A percentile compares a stretch with the other conserved stretches of the same genome.
Conservation (phyloP, 2,329 filamentous ascomycete species). For the Emmonsia crescens region DNA sequence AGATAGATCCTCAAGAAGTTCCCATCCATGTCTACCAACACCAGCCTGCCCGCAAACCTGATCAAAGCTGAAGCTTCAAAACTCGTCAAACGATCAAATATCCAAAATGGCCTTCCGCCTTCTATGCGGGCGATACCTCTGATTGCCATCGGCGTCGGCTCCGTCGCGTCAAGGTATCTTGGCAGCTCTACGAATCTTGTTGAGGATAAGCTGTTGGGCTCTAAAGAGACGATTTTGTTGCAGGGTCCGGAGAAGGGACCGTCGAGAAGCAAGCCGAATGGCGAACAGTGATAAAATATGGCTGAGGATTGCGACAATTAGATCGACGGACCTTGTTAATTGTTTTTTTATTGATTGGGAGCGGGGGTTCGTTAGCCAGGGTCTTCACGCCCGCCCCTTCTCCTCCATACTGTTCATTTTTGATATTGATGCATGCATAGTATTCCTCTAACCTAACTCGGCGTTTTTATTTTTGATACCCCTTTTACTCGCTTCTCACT, state of each 20-base stretch:
- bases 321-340: too few relatives aligned
- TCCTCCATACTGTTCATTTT: too few relatives aligned
- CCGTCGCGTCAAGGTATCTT: neutral
- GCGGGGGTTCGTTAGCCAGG: too few relatives aligned
- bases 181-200: neutral
- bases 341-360: too few relatives aligned
- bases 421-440: too few relatives aligned
- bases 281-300: too few relatives aligned
- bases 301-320: too few relatives aligned
- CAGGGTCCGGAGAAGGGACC: neutral
- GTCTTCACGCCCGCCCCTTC: too few relatives aligned
- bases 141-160: neutral
- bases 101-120: slow-evolving; percentile 2
- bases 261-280: neutral
- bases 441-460: too few relatives aligned
- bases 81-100: neutral
- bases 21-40: neutral
- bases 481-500: too few relatives aligned
- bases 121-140: neutral
- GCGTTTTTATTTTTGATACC: too few relatives aligned
- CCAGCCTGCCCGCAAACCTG: neutral
- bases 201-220: neutral
- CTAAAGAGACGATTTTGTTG: neutral
- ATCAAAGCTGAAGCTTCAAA: slow-evolving; percentile 1
- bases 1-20: too few relatives aligned